phyloP scores from a whole-genome alignment of 306 rosid genomes.

The Sicyos edulis region DNA sequence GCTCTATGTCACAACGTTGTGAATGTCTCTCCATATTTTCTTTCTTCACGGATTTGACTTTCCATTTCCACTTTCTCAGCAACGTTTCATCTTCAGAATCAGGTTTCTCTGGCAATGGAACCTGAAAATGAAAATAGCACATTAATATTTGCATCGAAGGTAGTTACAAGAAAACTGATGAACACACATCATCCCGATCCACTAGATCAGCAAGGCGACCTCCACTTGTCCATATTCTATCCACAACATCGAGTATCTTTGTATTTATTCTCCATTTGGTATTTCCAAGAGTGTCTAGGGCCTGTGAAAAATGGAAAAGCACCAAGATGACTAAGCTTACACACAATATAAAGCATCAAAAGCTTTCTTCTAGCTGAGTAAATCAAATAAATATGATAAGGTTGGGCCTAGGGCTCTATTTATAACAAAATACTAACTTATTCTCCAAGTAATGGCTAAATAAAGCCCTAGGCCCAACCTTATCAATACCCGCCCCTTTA shows the following conservation, averaged over 20 bases:
- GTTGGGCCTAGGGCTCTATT: no score
- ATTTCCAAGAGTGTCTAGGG: slow-evolving; percentile 78
- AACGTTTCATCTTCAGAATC: slow-evolving; percentile 72
- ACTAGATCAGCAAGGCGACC: slow-evolving; percentile 83
- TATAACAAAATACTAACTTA: no score
- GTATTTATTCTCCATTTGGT: slow-evolving; percentile 86
- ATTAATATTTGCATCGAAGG: neutral
- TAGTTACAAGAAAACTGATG: neutral
- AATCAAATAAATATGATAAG: slow-evolving; percentile 14
- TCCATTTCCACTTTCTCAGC: slow-evolving; percentile 77
- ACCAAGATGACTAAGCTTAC: slow-evolving; percentile 16
- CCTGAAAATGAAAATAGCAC: slow-evolving; percentile 36
- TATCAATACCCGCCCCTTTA: no score
- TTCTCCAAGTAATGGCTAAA: no score
- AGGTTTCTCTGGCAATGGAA: slow-evolving; percentile 71
- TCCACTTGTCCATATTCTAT: slow-evolving; percentile 86
- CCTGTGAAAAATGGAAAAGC: slow-evolving; percentile 39
- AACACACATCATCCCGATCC: slow-evolving; percentile 67
- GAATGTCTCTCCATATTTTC: slow-evolving; percentile 91
- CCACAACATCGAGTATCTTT: slow-evolving; percentile 60
- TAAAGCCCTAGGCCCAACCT: no score
- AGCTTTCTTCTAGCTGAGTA: neutral
- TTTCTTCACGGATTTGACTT: slow-evolving; percentile 54
- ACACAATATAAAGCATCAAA: neutral
- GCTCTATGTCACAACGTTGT: slow-evolving; percentile 85